Percentiles rank a stretch among this genome's conserved stretches.
Evolutionary conservation across 2,329 filamentous ascomycete species (phyloP).

Genomic region (Coleophoma cylindrospora): DNA sequence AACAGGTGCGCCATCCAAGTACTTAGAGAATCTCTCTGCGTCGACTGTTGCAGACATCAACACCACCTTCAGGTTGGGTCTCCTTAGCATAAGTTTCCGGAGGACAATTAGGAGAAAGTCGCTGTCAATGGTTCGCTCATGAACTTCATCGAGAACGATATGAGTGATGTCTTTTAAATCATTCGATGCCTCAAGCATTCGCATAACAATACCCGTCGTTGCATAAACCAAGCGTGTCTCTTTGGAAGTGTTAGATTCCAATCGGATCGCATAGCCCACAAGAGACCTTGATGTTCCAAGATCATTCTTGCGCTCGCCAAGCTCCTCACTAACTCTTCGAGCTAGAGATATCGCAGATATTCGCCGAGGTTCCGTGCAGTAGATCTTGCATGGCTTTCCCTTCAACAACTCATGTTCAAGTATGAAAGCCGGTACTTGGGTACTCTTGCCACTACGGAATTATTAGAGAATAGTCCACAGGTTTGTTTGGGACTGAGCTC

Average conservation of each 20-base stretch:
- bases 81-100: conserved; percentile 68
- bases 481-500: conserved; percentile 16
- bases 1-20: conserved; percentile 79
- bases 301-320: conserved; percentile 79
- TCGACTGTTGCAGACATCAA: conserved; percentile 98
- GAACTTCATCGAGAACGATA: conserved; percentile 93
- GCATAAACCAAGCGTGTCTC: conserved; percentile 87
- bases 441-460: conserved; percentile 75
- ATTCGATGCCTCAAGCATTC: conserved; percentile 89
- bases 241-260: conserved; percentile 80
- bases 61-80: conserved; percentile 84
- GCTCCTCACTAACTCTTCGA: conserved; percentile 86
- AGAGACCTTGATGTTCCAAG: conserved; percentile 79
- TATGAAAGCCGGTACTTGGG: conserved; percentile 91
- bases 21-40: conserved; percentile 83
- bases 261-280: conserved; percentile 88
- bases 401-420: conserved; percentile 81
- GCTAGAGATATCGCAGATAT: conserved; percentile 96
- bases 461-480: background rate
- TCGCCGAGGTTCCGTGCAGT: conserved; percentile 89
- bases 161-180: conserved; percentile 88
- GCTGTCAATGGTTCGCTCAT: conserved; percentile 93
- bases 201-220: conserved; percentile 88
- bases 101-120: conserved; percentile 93
- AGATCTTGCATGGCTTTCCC: conserved; percentile 83